Conservation (phyloP, 495 filamentous ascomycete genomes). For the Lasiosphaeria miniovina region DNA sequence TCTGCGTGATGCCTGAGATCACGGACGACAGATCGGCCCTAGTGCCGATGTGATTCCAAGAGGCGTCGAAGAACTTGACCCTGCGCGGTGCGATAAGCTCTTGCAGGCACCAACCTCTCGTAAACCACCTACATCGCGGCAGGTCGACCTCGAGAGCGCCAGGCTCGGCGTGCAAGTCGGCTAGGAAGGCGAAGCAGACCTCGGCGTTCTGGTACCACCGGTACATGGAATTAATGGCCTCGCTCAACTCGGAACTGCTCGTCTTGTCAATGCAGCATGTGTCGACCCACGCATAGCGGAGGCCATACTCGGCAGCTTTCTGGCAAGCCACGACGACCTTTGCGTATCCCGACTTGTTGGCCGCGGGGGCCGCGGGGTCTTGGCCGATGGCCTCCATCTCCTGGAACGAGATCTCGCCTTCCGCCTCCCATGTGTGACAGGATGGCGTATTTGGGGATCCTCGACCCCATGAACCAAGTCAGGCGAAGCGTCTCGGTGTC, state of each 20-base stretch:
- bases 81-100: conserved; percentile 36
- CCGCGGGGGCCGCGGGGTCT: not conserved
- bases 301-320: conserved; percentile 17
- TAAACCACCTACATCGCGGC: conserved; percentile 29
- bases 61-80: conserved; percentile 30
- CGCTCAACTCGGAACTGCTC: conserved; percentile 35
- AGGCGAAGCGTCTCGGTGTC: no score
- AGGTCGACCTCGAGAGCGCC: not conserved
- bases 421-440: conserved; percentile 36
- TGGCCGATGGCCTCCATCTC: conserved; percentile 17
- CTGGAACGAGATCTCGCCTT: conserved; percentile 31
- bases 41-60: conserved; percentile 24
- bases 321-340: conserved; percentile 30
- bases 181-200: conserved; percentile 32
- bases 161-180: conserved; percentile 13
- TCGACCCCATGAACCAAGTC: not conserved
- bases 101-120: conserved; percentile 20
- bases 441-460: conserved; percentile 32
- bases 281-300: conserved; percentile 38
- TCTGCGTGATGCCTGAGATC: conserved; percentile 11
- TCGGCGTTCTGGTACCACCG: conserved; percentile 31
- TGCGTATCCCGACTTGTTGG: not conserved
- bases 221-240: conserved; percentile 48
- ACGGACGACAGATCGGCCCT: conserved; percentile 2
- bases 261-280: conserved; percentile 43